Percentiles rank a stretch among this genome's conserved stretches.
phyloP scores from a whole-genome alignment of 768 basidiomycete genomes.

The Suillus variegatus region DNA sequence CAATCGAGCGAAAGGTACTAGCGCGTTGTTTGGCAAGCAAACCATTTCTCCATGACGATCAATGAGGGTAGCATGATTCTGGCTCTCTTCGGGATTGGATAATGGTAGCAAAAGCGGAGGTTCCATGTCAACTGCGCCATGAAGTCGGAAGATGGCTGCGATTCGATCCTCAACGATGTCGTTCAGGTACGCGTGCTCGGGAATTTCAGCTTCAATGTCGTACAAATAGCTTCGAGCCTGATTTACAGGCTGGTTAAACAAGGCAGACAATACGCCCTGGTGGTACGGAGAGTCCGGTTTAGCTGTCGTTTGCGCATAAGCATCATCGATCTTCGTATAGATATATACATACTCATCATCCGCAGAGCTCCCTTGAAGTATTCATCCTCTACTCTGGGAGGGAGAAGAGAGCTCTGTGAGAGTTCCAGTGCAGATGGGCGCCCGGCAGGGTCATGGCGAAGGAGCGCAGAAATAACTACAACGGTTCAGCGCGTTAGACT shows the following conservation, averaged over 20 bases:
- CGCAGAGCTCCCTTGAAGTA: slow-evolving; percentile 79
- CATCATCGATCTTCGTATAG: slow-evolving; percentile 41
- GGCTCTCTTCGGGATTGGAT: slow-evolving; percentile 61
- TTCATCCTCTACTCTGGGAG: slow-evolving; percentile 78
- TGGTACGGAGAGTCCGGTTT: slow-evolving; percentile 82
- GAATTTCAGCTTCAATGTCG: slow-evolving; percentile 65
- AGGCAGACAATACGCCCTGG: slow-evolving; percentile 71
- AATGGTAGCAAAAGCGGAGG: slow-evolving; percentile 83
- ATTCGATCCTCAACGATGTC: slow-evolving; percentile 78
- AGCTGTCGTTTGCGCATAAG: slow-evolving; percentile 33
- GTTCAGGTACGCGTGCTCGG: slow-evolving; percentile 71
- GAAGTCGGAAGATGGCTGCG: slow-evolving; percentile 76
- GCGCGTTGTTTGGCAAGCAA: slow-evolving; percentile 66
- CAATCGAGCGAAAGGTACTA: slow-evolving; percentile 78
- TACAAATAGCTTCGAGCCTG: slow-evolving; percentile 71
- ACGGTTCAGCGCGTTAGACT: slow-evolving; percentile 7
- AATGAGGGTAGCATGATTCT: slow-evolving; percentile 69
- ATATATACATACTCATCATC: slow-evolving; percentile 47
- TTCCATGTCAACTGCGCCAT: slow-evolving; percentile 88
- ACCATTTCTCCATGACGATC: slow-evolving; percentile 82
- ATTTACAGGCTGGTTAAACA: slow-evolving; percentile 75
- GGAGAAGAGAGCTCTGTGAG: slow-evolving; percentile 76
- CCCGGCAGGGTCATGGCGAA: slow-evolving; percentile 77
- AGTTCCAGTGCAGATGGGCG: slow-evolving; percentile 85
- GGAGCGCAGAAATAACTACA: slow-evolving; percentile 75